Evolutionary conservation across 441 rosid species (phyloP), one percentile per base, ranked within the genome.

Genomic region (Syzygium syzygioides): DNA sequence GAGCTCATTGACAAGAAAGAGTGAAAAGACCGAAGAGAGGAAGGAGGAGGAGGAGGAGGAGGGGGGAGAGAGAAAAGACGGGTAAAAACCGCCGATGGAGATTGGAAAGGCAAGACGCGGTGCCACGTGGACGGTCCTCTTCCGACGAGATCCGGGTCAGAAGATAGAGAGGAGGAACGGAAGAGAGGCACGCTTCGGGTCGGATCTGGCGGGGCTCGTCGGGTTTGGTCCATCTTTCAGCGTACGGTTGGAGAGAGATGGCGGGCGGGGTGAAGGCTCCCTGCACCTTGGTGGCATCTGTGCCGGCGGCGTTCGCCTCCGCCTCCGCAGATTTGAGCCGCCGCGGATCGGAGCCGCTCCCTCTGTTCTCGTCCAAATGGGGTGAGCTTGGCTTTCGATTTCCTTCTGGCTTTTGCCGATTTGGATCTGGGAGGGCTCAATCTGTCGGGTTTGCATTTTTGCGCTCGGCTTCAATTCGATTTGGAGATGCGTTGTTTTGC

Each of bases 131-230:
- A 41, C 9, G 45, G 45, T 41, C 45, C 45, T 41, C 9, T 41
- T 41, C 45, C 8, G 45, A 41, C 45, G 45, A 41, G 45, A 1
- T 41, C 45, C 45, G 45, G 45, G 45, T 41, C 62, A 4, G 62
- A 9, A 23, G 25, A 57, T 23, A 9, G 25, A 7, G 25, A 55
- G 57, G 56, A 55, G 25, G 59, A 56, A 25, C 9, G 4, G 59
- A 55, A 20, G 26, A 25, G 59, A 56, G 20, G 59, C 4, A 25
- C 14, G n/a, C 14, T 57, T 57, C n/a, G n/a, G 62, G 62, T 57
- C n/a, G 62, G 95, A 94, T 92, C 95, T 95, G 98, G 95, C 96
- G 93, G 45, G 55, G 26, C 53, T 87, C 93, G 94, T 94, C 94
- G 95, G 95, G 85, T 92, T 93, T 94, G 93, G 91, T 87, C 93